Evolutionary conservation across 208 protist genomes (phyloP).

Genomic region (Acanthamoeba royreba): DNA sequence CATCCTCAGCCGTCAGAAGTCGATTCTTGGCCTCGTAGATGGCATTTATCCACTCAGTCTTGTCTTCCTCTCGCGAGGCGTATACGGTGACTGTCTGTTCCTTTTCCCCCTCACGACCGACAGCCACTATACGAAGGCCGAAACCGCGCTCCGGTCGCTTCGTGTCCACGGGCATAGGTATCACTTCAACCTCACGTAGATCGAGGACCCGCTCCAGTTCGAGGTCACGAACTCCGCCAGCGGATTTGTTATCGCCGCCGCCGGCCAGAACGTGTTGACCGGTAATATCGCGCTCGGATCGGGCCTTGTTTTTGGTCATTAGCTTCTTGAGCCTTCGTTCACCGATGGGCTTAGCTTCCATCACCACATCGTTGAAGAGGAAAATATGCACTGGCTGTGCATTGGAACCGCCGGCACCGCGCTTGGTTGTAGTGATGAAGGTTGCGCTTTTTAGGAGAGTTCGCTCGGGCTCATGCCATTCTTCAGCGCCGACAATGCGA

Average conservation of each 20-base stretch:
- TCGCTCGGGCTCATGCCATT: background rate
- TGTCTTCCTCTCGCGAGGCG: background rate
- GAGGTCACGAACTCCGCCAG: background rate
- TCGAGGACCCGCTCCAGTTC: conserved; percentile 28
- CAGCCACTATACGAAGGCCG: background rate
- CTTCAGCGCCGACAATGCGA: background rate
- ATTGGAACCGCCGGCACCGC: background rate
- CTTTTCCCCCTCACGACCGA: background rate
- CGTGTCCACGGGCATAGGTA: background rate
- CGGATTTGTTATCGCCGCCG: background rate
- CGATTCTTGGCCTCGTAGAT: conserved; percentile 34
- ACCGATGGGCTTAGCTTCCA: conserved; percentile 1
- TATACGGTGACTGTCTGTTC: background rate
- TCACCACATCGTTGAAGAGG: conserved; percentile 21
- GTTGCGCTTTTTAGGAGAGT: background rate
- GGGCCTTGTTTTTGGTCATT: background rate
- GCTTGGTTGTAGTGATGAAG: background rate
- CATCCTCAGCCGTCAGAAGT: background rate
- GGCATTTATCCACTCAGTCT: conserved; percentile 32
- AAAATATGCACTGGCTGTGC: background rate
- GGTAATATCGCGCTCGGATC: no score
- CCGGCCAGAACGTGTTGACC: background rate
- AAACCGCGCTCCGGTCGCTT: background rate
- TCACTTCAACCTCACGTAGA: conserved; percentile 24
- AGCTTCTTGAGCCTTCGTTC: conserved; percentile 15